Conservation (phyloP, 345 rosid genomes). For the Boechera retrofracta region DNA sequence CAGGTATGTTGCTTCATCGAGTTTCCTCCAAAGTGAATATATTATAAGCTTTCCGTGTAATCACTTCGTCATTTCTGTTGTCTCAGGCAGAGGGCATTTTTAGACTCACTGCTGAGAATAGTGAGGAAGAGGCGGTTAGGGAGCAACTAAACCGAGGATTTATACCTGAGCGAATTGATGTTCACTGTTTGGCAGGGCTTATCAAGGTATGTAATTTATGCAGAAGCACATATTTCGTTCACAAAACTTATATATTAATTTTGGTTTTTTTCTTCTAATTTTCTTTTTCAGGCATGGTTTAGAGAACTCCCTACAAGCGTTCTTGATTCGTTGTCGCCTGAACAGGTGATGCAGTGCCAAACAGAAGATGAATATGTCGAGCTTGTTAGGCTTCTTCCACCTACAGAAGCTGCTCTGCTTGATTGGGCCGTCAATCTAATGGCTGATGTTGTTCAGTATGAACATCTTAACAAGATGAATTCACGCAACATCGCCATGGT, state of each 20-base stretch:
- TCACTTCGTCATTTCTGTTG: neutral
- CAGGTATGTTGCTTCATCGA: constrained; percentile 52
- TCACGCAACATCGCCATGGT: constrained; percentile 94
- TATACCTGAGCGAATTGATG: constrained; percentile 72
- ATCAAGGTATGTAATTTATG: constrained; percentile 43
- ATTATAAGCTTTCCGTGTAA: constrained; percentile 7
- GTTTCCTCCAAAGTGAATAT: constrained; percentile 25
- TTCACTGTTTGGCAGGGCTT: constrained; percentile 93
- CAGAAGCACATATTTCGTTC: neutral
- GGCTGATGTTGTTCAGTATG: constrained; percentile 88
- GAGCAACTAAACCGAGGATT: constrained; percentile 83
- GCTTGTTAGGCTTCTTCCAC: constrained; percentile 80
- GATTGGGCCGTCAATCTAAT: constrained; percentile 94
- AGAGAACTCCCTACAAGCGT: constrained; percentile 92
- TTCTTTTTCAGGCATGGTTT: constrained; percentile 85
- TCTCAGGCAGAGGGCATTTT: constrained; percentile 89
- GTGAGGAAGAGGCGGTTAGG: constrained; percentile 88
- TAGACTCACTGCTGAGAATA: constrained; percentile 81
- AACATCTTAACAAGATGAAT: constrained; percentile 91
- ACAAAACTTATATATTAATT: neutral
- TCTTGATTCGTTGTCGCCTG: constrained; percentile 79
- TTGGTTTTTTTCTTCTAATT: neutral
- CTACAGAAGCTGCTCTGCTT: constrained; percentile 80
- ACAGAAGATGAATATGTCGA: constrained; percentile 80
- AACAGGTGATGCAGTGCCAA: constrained; percentile 86